These are phyloP conservation scores for Adansonia madagascariensis DNA, from an alignment of 441 rosid species.

Conservation along the genomic window DNA sequence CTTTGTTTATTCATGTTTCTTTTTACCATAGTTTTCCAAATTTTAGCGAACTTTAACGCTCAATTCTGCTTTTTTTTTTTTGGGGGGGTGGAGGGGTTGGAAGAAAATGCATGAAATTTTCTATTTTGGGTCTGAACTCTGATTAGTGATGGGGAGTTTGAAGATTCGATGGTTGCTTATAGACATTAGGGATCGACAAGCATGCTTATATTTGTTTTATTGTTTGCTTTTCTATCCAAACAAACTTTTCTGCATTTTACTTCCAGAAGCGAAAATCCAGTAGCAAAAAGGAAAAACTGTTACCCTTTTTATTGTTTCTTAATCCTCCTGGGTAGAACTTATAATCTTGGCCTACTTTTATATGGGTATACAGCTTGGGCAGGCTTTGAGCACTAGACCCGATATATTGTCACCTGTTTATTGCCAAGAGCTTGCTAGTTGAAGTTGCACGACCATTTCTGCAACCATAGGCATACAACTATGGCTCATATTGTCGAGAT, in stretches of 20 bases:
- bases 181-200: not conserved
- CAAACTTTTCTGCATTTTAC: not conserved
- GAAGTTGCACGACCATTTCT: conserved; percentile 56
- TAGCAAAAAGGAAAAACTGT: not conserved
- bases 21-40: not conserved
- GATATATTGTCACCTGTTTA: conserved; percentile 84
- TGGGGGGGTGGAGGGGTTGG: too few relatives aligned
- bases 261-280: not conserved
- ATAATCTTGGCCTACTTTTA: conserved; percentile 16
- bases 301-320: not conserved
- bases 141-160: not conserved
- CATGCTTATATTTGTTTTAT: not conserved
- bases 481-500: not conserved
- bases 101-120: not conserved
- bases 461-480: conserved; percentile 16
- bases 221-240: not conserved
- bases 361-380: conserved; percentile 81
- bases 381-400: conserved; percentile 97
- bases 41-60: not conserved
- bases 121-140: not conserved
- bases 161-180: not conserved
- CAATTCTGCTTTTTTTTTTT: not conserved
- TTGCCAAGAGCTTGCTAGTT: conserved; percentile 92
- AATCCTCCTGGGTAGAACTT: conserved; percentile 2
- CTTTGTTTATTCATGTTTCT: conserved; percentile 18